Evolutionary conservation across 805 yeast species (phyloP).

Genomic region (Deakozyma indianensis): DNA sequence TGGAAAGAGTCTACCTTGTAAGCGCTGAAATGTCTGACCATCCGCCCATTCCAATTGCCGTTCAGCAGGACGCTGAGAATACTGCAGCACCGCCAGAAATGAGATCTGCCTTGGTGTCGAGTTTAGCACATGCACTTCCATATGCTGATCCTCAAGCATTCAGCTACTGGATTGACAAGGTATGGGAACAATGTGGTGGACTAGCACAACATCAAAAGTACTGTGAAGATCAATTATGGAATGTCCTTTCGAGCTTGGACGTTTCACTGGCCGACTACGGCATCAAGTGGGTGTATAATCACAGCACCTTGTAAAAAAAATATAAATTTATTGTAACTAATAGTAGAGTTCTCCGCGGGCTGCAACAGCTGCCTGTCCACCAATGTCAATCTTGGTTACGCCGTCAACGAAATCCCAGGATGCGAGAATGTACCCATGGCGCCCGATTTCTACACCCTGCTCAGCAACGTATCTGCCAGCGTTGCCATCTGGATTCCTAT

Average conservation of each 20-base stretch:
- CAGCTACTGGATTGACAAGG: background rate
- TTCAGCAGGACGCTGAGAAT: background rate
- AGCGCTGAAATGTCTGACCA: background rate
- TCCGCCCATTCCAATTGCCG: background rate
- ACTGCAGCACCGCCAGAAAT: background rate
- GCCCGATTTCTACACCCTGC: conserved; percentile 11
- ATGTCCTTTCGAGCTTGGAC: background rate
- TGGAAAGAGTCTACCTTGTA: background rate
- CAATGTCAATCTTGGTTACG: background rate
- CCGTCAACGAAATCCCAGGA: conserved; percentile 4
- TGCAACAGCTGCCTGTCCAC: background rate
- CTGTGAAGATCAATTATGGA: background rate
- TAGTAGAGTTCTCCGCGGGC: background rate
- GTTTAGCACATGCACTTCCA: background rate
- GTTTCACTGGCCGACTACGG: background rate
- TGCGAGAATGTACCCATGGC: conserved; percentile 7
- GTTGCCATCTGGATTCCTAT: conserved; percentile 1
- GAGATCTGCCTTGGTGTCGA: background rate
- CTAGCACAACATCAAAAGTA: background rate
- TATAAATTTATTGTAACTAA: no score
- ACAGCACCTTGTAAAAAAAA: background rate
- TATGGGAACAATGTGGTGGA: background rate
- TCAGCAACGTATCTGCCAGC: conserved; percentile 4
- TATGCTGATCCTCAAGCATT: background rate
- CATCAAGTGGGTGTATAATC: background rate